These are phyloP conservation scores for Argentina anserina DNA, from an alignment of 306 rosid species.

Conservation along the genomic window DNA sequence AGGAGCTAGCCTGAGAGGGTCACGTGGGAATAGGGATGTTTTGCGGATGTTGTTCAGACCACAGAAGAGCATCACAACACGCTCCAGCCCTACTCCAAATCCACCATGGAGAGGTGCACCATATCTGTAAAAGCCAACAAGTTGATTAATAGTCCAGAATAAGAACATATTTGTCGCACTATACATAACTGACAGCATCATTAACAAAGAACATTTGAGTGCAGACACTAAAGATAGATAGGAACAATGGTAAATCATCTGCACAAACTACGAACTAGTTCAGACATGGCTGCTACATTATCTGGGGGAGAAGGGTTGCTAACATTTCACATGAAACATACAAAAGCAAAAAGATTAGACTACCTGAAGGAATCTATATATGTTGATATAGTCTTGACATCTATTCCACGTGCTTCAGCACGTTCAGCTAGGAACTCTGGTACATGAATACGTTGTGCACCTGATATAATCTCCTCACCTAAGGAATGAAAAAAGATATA, in stretches of 20 bases:
- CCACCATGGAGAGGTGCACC: conserved; percentile 96
- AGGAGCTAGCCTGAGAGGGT: conserved; percentile 65
- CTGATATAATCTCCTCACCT: conserved; percentile 99
- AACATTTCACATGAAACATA: not conserved
- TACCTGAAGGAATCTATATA: conserved; percentile 94
- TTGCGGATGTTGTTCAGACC: conserved; percentile 85
- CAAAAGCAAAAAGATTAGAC: not conserved
- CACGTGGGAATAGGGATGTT: conserved; percentile 85
- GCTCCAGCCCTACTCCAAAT: conserved; percentile 92
- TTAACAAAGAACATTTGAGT: not conserved
- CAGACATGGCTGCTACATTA: not conserved
- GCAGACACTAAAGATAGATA: not conserved
- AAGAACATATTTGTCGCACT: not conserved
- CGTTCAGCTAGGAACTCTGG: conserved; percentile 73
- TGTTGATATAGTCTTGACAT: conserved; percentile 60
- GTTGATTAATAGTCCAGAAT: not conserved
- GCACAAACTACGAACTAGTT: not conserved
- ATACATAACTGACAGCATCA: not conserved
- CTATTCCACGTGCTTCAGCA: conserved; percentile 77
- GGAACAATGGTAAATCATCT: not conserved
- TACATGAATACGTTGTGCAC: conserved; percentile 86
- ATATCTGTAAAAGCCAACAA: conserved; percentile 48
- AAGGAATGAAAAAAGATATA: conserved; percentile 1
- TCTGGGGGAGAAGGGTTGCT: not conserved
- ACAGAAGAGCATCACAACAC: conserved; percentile 89